phyloP scores from a whole-genome alignment of 2,329 filamentous ascomycete genomes.

The Orbilia brochopaga region DNA sequence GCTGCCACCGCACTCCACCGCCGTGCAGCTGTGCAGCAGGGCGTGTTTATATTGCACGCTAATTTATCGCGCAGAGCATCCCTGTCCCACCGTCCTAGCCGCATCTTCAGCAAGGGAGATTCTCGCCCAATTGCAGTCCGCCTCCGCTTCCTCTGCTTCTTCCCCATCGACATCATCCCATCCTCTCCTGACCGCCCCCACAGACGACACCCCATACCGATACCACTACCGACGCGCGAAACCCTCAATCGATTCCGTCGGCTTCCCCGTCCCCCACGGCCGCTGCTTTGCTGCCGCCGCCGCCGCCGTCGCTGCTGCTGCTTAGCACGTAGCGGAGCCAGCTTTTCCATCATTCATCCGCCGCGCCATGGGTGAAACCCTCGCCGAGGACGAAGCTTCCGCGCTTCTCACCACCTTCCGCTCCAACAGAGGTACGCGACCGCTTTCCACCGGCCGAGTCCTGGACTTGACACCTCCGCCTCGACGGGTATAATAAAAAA shows the following conservation, averaged over 20 bases:
- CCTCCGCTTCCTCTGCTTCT: constrained; percentile 43
- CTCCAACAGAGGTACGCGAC: constrained; percentile 50
- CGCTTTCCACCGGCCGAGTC: constrained; percentile 27
- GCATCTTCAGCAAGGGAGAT: neutral
- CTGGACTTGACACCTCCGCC: constrained; percentile 18
- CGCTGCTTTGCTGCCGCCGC: constrained; percentile 2
- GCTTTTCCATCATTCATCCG: constrained; percentile 4
- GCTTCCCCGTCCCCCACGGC: constrained; percentile 3
- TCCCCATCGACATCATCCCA: constrained; percentile 22
- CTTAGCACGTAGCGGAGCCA: constrained; percentile 27
- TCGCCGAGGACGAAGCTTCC: constrained; percentile 48
- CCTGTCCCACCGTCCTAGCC: neutral
- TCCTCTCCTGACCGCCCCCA: constrained; percentile 10
- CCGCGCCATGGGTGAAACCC: constrained; percentile 44
- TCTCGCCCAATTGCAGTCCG: constrained; percentile 26
- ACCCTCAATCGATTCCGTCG: neutral
- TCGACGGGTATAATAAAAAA: neutral
- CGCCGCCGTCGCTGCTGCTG: constrained; percentile 6
- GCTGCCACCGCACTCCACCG: neutral
- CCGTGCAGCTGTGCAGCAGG: too few species aligned
- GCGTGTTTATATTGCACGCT: constrained; percentile 36
- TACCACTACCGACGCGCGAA: neutral
- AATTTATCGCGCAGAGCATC: constrained; percentile 49
- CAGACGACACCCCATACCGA: too few species aligned
- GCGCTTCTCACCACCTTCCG: constrained; percentile 46